phyloP scores from a whole-genome alignment of 345 rosid genomes.

The Litchi chinensis region DNA sequence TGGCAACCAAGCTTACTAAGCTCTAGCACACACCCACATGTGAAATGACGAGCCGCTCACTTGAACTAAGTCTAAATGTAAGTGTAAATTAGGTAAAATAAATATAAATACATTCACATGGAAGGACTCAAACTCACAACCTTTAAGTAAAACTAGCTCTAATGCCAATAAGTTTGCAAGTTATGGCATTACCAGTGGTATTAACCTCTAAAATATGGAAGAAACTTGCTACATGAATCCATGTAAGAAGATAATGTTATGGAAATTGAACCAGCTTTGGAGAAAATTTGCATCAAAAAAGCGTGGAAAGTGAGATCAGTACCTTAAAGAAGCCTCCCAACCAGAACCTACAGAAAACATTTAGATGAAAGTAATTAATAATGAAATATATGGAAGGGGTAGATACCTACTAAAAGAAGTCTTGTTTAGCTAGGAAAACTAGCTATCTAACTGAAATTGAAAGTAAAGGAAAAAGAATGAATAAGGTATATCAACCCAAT shows the following conservation, averaged over 20 bases:
- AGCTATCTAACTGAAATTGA: slow-evolving; percentile 3
- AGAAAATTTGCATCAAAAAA: slow-evolving; percentile 16
- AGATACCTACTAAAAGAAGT: neutral
- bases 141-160: neutral
- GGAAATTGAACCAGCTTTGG: slow-evolving; percentile 12
- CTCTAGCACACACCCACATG: neutral
- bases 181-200: neutral
- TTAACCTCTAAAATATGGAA: neutral
- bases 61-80: neutral
- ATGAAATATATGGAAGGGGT: neutral
- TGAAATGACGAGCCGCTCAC: neutral
- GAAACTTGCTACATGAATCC: neutral
- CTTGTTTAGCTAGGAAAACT: neutral
- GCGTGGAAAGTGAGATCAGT: slow-evolving; percentile 9
- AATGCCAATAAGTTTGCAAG: neutral
- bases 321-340: slow-evolving; percentile 92
- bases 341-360: slow-evolving; percentile 70
- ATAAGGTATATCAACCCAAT: slow-evolving; percentile 14
- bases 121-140: neutral
- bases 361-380: slow-evolving; percentile 12
- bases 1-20: neutral
- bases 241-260: neutral
- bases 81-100: no score
- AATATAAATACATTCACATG: neutral
- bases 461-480: neutral